Evolutionary conservation across 106 monocot genomes (phyloP).

Genomic region (Acorus calamus): DNA sequence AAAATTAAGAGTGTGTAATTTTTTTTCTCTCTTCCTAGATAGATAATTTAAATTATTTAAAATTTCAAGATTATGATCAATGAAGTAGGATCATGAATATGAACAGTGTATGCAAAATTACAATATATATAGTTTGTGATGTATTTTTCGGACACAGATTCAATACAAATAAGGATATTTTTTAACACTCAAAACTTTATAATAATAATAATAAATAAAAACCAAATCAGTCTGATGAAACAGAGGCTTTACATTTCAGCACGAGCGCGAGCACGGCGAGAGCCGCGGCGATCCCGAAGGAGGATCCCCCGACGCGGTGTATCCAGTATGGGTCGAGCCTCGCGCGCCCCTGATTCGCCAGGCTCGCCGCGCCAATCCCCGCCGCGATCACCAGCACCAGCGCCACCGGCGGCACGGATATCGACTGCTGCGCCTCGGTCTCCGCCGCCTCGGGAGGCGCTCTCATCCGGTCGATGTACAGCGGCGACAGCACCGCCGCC

Average conservation of each 20-base stretch:
- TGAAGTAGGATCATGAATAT: too few relatives aligned
- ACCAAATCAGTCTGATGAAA: too few relatives aligned
- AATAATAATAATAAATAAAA: too few relatives aligned
- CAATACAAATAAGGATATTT: too few relatives aligned
- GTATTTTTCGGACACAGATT: too few relatives aligned
- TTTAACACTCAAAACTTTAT: too few relatives aligned
- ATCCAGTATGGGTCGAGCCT: conserved; percentile 91
- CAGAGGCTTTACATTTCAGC: conserved; percentile 54
- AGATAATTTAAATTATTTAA: too few relatives aligned
- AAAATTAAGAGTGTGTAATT: too few relatives aligned
- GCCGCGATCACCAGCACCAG: conserved; percentile 39
- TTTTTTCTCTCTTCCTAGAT: too few relatives aligned
- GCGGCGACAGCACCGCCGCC: conserved; percentile 61
- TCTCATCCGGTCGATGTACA: conserved; percentile 53
- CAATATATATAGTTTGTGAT: too few relatives aligned
- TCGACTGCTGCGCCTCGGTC: conserved; percentile 4
- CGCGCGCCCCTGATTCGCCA: conserved; percentile 39
- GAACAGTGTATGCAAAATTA: too few relatives aligned
- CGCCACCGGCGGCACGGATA: conserved; percentile 28
- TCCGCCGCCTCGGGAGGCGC: conserved; percentile 4
- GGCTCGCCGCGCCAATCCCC: conserved; percentile 32
- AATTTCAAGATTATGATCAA: too few relatives aligned
- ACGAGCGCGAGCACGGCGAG: conserved; percentile 60
- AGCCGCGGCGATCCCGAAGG: conserved; percentile 42
- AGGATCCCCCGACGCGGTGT: conserved; percentile 77